Conservation (phyloP, 352 stramenopile species). For the Bremia lactucae region DNA sequence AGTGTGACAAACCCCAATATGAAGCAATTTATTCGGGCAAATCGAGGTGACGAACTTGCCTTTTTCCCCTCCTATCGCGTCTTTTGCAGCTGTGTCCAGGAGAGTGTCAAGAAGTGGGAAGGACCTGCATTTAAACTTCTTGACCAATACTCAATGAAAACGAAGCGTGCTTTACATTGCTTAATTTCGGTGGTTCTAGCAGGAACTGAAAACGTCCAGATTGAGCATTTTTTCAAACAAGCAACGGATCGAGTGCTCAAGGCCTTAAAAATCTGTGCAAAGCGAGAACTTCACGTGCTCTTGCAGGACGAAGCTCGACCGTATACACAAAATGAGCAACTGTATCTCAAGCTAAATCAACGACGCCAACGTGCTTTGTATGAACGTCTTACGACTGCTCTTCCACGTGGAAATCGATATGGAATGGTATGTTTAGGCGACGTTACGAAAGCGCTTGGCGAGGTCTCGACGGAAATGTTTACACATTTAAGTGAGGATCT, state of each 20-base stretch:
- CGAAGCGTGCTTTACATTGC: constrained; percentile 12
- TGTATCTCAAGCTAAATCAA: too few relatives aligned
- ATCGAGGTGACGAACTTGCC: too few relatives aligned
- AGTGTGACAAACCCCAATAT: neutral
- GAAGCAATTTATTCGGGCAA: constrained; percentile 21
- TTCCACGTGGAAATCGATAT: constrained; percentile 4
- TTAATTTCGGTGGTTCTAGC: constrained; percentile 6
- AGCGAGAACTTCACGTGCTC: too few relatives aligned
- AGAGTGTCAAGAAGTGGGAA: constrained; percentile 22
- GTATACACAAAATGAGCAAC: too few relatives aligned
- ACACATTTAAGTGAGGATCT: constrained; percentile 18
- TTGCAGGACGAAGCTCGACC: too few relatives aligned
- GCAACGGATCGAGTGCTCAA: constrained; percentile 18
- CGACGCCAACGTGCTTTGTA: too few relatives aligned
- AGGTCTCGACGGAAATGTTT: constrained; percentile 6
- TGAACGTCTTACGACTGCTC: constrained; percentile 7
- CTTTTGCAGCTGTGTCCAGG: too few relatives aligned
- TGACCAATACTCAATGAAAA: constrained; percentile 16
- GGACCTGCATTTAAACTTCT: constrained; percentile 18
- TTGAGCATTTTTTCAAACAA: constrained; percentile 16
- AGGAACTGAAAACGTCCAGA: constrained; percentile 10
- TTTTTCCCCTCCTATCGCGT: too few relatives aligned
- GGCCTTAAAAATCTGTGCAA: too few relatives aligned
- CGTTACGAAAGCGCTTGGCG: constrained; percentile 6
- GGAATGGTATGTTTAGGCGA: constrained; percentile 8